Percentiles rank a stretch among this genome's conserved stretches.
These are phyloP conservation scores for Populus davidiana DNA, from an alignment of 345 rosid genomes.

Conservation along the genomic window DNA sequence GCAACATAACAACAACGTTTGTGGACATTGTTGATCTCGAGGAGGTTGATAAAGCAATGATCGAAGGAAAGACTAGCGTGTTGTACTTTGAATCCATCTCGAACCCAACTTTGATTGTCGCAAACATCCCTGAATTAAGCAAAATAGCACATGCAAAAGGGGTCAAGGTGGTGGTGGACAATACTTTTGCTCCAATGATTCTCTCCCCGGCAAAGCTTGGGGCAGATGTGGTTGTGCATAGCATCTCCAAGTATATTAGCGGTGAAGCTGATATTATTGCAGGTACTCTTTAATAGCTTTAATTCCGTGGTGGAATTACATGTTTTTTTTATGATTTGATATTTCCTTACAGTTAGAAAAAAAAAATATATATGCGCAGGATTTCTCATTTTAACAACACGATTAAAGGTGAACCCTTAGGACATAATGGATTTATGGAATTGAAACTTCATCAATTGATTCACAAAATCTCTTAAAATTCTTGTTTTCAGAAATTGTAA, in stretches of 20 bases:
- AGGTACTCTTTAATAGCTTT: conserved; percentile 36
- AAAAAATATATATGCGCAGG: not conserved
- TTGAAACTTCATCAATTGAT: not conserved
- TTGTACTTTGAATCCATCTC: conserved; percentile 83
- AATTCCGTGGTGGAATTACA: not conserved
- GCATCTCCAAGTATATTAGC: conserved; percentile 89
- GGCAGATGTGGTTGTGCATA: conserved; percentile 90
- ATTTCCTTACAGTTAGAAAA: not conserved
- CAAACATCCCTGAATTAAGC: conserved; percentile 72
- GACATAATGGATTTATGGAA: not conserved
- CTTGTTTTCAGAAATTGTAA: not conserved
- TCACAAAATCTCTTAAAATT: not conserved
- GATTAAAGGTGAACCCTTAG: not conserved
- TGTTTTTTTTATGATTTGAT: not conserved
- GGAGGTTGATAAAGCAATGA: conserved; percentile 55
- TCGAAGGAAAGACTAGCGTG: conserved; percentile 66
- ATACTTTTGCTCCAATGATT: conserved; percentile 89
- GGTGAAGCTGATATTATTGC: conserved; percentile 97
- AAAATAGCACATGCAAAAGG: conserved; percentile 79
- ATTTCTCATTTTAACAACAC: not conserved
- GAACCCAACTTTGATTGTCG: conserved; percentile 78
- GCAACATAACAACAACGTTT: conserved; percentile 83
- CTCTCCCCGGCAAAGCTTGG: conserved; percentile 93
- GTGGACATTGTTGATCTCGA: conserved; percentile 63
- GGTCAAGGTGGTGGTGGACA: conserved; percentile 75